These are phyloP conservation scores for Pyrrhoderma noxium DNA, from an alignment of 1,284 basidiomycete species.

Conservation along the genomic window DNA sequence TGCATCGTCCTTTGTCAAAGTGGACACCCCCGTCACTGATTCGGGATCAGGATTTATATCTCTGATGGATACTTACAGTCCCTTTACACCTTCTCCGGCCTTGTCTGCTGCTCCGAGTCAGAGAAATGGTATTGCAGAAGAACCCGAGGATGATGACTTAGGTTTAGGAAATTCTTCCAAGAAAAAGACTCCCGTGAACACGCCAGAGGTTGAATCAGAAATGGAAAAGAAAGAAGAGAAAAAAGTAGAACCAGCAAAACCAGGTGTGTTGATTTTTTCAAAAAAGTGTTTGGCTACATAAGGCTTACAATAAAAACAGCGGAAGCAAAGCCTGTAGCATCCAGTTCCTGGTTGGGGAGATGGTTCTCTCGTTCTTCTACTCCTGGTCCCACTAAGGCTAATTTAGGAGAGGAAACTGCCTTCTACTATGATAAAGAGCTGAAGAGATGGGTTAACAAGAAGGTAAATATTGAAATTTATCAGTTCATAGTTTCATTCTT, in stretches of 20 bases:
- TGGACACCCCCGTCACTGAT: conserved; percentile 33
- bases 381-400: conserved; percentile 78
- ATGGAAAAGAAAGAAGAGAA: conserved; percentile 24
- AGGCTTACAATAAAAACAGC: conserved; percentile 7
- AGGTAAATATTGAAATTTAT: conserved; percentile 41
- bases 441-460: conserved; percentile 96
- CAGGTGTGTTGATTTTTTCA: conserved; percentile 29
- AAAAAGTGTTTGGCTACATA: conserved; percentile 2
- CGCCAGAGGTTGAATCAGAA: conserved; percentile 22
- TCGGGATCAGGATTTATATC: conserved; percentile 70
- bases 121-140: conserved; percentile 26
- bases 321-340: conserved; percentile 29
- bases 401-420: conserved; percentile 84
- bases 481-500: background rate
- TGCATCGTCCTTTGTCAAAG: conserved; percentile 51
- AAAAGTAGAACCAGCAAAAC: conserved; percentile 26
- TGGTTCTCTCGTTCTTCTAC: conserved; percentile 57
- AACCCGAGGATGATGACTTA: conserved; percentile 81
- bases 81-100: conserved; percentile 28
- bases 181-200: conserved; percentile 26
- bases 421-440: conserved; percentile 95
- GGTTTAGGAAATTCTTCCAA: conserved; percentile 66
- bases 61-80: conserved; percentile 65
- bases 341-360: conserved; percentile 74
- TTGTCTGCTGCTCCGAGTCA: conserved; percentile 22